Base-by-base conservation (phyloP, 108 stramenopile species). In the Nitzschia sp. region DNA sequence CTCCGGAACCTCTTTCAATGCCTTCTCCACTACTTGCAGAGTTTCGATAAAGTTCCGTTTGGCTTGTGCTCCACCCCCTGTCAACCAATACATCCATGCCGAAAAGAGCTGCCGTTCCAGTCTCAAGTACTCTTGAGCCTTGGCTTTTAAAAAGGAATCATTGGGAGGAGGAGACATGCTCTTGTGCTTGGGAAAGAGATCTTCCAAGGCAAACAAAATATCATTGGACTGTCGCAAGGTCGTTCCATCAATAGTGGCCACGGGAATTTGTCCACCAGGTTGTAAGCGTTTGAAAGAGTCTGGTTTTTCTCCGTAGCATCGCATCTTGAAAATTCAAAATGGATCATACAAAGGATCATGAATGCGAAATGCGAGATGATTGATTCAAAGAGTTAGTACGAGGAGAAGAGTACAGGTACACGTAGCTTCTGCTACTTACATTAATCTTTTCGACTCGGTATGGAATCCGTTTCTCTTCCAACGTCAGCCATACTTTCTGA, bases 61-160 rank as follows among this genome's bases (percentile, higher is more conserved):
- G 26, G 68, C 36, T 36, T 75, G 63, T 9, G 71, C 66, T 13
- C 77, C 76, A 53, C 84, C 80, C 29, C 84, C 67, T 50, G 86
- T 85, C 28, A 97, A 69, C 96, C 96, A 97, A 45, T 83, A 79
- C 85, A 96, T 87, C 96, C 96, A 97, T 17, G 84, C 87, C 27
- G 79, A 72, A 71, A 93, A 94, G 17, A 96, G 38, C 66, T 80
- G 64, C 23, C 93, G 85, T 70, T 97, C 96, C 77, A 97, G 79
- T 36, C 90, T 64, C 55, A 87, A 69, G 53, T 89, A 70, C 63
- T 76, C 62, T 45, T 83, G 80, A 23, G 87, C 86, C 38, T 80
- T 63, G 58, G 36, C 26, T 68, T 57, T 33, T 6, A 63, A 0
- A n/a, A n/a, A n/a, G 29, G 65, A 33, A 9, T 63, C 23, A n/a